Percentiles rank a stretch among this genome's conserved stretches.
Conservation (phyloP, 2,329 filamentous ascomycete species). For the Exophiala spinifera region DNA sequence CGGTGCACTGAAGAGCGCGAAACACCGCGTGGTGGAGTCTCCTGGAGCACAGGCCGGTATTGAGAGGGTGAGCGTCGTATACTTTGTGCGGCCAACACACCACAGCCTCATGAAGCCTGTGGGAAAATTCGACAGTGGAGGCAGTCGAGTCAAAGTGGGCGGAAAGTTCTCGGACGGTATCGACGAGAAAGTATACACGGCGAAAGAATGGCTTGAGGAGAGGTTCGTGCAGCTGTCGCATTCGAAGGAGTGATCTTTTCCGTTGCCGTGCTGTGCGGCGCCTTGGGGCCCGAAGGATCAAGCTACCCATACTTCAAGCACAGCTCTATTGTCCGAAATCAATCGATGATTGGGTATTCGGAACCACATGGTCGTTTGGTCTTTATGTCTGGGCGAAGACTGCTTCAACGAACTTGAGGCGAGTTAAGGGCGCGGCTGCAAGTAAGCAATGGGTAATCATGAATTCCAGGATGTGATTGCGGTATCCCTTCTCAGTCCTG, state of each 20-base stretch:
- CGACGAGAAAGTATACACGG: conserved; percentile 8
- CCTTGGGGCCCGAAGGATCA: too few relatives aligned
- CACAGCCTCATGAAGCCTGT: conserved; percentile 9
- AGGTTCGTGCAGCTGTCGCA: conserved; percentile 1
- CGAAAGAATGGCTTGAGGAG: conserved; percentile 9
- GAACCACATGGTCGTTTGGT: too few relatives aligned
- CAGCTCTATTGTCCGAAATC: too few relatives aligned
- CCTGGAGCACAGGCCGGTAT: conserved; percentile 46
- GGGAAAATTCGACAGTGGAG: neutral
- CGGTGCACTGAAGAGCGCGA: conserved; percentile 40
- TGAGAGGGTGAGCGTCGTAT: conserved; percentile 53
- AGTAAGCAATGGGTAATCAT: too few relatives aligned
- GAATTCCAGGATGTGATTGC: too few relatives aligned
- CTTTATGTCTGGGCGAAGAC: too few relatives aligned
- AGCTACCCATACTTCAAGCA: too few relatives aligned
- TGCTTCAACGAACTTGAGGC: too few relatives aligned
- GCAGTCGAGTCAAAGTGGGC: neutral
- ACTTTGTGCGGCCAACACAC: conserved; percentile 48
- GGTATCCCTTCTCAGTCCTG: too few relatives aligned
- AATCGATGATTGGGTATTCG: too few relatives aligned
- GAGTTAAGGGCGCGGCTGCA: too few relatives aligned
- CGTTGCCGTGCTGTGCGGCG: too few relatives aligned
- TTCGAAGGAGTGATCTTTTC: neutral
- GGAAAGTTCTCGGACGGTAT: conserved; percentile 6
- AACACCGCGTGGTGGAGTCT: conserved; percentile 51